Base-by-base conservation (phyloP, 2,329 filamentous ascomycete species). In the Amesomyces nigricolor region DNA sequence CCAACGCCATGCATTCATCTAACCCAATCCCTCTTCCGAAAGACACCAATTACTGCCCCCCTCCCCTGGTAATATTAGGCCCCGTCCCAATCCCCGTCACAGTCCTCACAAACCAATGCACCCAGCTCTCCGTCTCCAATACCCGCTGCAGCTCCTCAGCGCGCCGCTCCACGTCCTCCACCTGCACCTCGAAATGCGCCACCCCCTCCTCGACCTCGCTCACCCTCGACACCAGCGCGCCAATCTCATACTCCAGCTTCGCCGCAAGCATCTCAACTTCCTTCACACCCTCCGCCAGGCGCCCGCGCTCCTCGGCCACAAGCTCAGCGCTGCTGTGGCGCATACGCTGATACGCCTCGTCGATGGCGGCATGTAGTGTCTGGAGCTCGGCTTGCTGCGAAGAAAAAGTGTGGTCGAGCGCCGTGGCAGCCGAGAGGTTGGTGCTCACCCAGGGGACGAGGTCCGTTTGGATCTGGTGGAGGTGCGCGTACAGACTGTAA, bases 231-330 rank as follows among this genome's bases (percentile, higher is more conserved):
- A 84, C 78, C n/a, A 97, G 75, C 14, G 85, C 83, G 57, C 87
- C 82, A 58, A 96, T 86, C 74, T 96, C 92, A 70, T 97, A 97
- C 65, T 97, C 91, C 53, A 97, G 77, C 70, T 91, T 91, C 17
- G 90, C 89, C 2, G 87, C 83, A 39, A 95, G 75, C 19, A 87
- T 81, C 68, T 95, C 91, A 13, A 96, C 78, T 60, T 94, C 88
- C 68, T 87, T 87, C 58, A 91, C 76, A 14, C 80, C 79, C 66
- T 94, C 89, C 4, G 80, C 81, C 38, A 95, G 74, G 51, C 80
- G 78, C 19, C 78, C 77, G 40, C 85, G 81, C 70, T 95, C 88
- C 47, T 86, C 82, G 0, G 78, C 77, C 9, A 96, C 72, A 14
- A 90, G 73, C 56, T 88, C 86, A 35, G 86, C 81, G 1, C 86